phyloP scores from a whole-genome alignment of 176 grass and related monocot genomes.

The Raddia guianensis region DNA sequence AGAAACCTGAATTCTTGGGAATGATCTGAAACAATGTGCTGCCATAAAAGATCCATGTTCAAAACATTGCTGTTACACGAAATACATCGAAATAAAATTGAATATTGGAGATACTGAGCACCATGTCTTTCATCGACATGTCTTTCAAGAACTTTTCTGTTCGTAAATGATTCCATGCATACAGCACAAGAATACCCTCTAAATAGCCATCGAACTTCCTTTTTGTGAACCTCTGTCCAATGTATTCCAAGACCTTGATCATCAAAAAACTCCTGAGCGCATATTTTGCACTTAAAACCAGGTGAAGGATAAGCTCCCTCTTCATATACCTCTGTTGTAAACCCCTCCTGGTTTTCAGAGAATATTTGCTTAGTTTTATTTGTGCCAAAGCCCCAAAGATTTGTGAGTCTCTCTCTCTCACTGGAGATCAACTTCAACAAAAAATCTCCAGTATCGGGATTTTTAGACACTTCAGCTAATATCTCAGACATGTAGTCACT shows the following conservation, averaged over 20 bases:
- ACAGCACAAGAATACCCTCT: constrained; percentile 96
- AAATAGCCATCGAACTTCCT: constrained; percentile 87
- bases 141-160: constrained; percentile 86
- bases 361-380: constrained; percentile 52
- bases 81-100: constrained; percentile 84
- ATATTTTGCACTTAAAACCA: constrained; percentile 82
- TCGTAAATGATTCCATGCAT: constrained; percentile 90
- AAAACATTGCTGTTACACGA: constrained; percentile 82
- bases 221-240: constrained; percentile 87
- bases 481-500: constrained; percentile 60
- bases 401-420: constrained; percentile 85
- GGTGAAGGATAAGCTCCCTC: constrained; percentile 38
- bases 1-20: constrained; percentile 64
- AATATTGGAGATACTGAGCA: constrained; percentile 77
- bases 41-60: constrained; percentile 82
- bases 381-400: constrained; percentile 67
- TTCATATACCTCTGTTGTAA: constrained; percentile 20
- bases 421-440: constrained; percentile 81
- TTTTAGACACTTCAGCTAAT: constrained; percentile 67
- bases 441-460: constrained; percentile 66
- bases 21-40: constrained; percentile 88
- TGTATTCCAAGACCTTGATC: constrained; percentile 76
- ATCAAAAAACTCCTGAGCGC: constrained; percentile 66
- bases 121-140: constrained; percentile 89
- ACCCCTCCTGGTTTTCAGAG: constrained; percentile 50